Evolutionary conservation across 805 yeast species (phyloP).

Genomic region (Kazachstania psychrophila): DNA sequence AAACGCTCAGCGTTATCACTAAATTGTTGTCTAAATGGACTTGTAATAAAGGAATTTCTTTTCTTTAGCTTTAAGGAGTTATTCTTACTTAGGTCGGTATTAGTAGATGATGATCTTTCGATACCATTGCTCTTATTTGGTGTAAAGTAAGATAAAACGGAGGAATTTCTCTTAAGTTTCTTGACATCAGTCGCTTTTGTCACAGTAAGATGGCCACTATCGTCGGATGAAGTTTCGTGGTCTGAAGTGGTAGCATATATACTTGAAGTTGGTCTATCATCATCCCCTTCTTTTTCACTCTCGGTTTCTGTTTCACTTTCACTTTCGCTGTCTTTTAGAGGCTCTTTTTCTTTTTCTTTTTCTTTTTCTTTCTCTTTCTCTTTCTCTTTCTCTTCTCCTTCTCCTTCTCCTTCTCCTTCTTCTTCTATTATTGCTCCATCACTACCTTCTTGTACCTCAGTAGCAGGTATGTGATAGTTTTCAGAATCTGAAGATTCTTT

Average conservation of each 20-base stretch:
- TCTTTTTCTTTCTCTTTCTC: background rate
- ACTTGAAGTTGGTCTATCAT: slow-evolving; percentile 38
- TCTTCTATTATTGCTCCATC: background rate
- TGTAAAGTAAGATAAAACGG: slow-evolving; percentile 43
- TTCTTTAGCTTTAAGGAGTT: slow-evolving; percentile 9
- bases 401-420: background rate
- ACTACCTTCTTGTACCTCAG: background rate
- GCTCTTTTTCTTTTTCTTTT: background rate
- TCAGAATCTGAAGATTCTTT: background rate
- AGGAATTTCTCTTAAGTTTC: slow-evolving; percentile 49
- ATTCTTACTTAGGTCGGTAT: slow-evolving; percentile 3
- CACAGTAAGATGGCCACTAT: background rate
- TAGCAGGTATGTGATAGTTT: background rate
- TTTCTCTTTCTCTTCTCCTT: background rate
- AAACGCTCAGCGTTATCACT: slow-evolving; percentile 14
- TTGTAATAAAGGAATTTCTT: slow-evolving; percentile 15
- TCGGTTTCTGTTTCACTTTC: background rate
- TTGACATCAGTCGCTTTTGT: slow-evolving; percentile 6
- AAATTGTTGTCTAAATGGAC: slow-evolving; percentile 20
- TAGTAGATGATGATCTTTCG: slow-evolving; percentile 2
- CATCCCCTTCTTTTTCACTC: slow-evolving; percentile 1
- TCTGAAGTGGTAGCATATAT: slow-evolving; percentile 20
- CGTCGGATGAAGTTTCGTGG: slow-evolving; percentile 1
- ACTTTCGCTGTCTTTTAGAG: background rate
- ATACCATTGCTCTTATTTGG: slow-evolving; percentile 13